Evolutionary conservation across 2,329 filamentous ascomycete species (phyloP), one percentile per base, ranked within the genome.

Genomic region (Pseudogymnoascus verrucosus): DNA sequence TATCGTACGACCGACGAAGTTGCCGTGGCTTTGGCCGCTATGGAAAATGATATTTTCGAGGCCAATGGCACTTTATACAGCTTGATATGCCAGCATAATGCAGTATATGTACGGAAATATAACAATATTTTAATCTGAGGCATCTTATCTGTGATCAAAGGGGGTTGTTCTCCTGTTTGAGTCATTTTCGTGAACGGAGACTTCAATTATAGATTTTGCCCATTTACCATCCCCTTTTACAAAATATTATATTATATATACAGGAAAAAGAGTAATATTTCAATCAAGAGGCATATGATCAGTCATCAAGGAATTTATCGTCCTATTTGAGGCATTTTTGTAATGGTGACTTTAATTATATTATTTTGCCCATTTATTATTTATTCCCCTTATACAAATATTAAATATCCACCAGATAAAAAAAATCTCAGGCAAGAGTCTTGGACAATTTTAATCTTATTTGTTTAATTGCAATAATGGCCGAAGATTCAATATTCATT

Each of bases 1-100:
- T 57, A 57, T 57, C 51, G 51, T 57, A 57, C 51, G 51, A 57
- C 51, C 51, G 51, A 57, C 51, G 51, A 57, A 57, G 51, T 57
- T 57, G 28, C 28, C 51, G 51, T 57, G 34, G 51, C 51, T 57
- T 57, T 57, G 51, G 51, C 10, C 51, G 26, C 51, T 26, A 57
- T 34, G 51, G 28, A 57, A 57, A 57, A 57, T 34, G 11, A 14
- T 57, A 36, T 57, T 57, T 57, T 34, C n/a, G 28, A 21, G 51
- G 51, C 28, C 51, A 57, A 57, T 57, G 51, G 51, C 51, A 57
- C 28, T 57, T 57, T 57, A 21, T 34, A 36, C 28, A 57, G 51
- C 51, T 57, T 36, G n/a, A 36, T 34, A 34, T 14, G 3, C 16
- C 11, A 21, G 51, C 11, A 57, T 5, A 1, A 36, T 57, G 28